Conservation (phyloP, 164 flowering plant species). For the Kingdonia uniflora region DNA sequence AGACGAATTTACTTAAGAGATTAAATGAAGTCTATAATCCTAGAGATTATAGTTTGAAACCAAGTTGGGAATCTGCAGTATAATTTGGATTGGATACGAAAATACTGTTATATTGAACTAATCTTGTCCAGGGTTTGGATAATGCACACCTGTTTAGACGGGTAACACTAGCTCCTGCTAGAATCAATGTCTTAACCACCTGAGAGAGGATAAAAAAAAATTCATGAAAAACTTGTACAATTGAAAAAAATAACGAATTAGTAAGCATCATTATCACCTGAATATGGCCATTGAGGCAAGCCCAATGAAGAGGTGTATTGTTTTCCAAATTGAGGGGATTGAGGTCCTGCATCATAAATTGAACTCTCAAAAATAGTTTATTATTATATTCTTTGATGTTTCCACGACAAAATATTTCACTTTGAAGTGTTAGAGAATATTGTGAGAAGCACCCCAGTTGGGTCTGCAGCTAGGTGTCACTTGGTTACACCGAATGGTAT, state of each 20-base stretch:
- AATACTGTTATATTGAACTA: neutral
- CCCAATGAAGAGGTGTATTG: constrained; percentile 94
- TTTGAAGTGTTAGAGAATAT: no score
- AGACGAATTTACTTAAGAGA: neutral
- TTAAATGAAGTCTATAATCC: neutral
- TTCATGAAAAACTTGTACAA: neutral
- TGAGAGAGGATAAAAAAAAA: constrained; percentile 12
- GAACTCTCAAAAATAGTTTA: constrained; percentile 3
- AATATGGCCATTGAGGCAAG: constrained; percentile 82
- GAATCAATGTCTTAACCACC: constrained; percentile 63
- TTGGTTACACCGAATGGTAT: no score
- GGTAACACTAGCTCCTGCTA: constrained; percentile 62
- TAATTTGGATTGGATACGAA: neutral
- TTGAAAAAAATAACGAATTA: neutral
- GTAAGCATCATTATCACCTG: constrained; percentile 35
- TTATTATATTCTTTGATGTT: no score
- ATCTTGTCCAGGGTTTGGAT: neutral
- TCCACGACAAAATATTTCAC: no score
- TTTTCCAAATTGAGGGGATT: constrained; percentile 66
- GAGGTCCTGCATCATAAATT: constrained; percentile 42
- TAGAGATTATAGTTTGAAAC: neutral
- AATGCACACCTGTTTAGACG: constrained; percentile 52
- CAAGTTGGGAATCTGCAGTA: neutral
- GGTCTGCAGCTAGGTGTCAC: no score
- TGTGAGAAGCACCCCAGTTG: no score